Percentiles rank a stretch among this genome's conserved stretches.
These are phyloP conservation scores for Oidiodendron maius DNA, from an alignment of 495 filamentous ascomycete genomes.

Conservation along the genomic window DNA sequence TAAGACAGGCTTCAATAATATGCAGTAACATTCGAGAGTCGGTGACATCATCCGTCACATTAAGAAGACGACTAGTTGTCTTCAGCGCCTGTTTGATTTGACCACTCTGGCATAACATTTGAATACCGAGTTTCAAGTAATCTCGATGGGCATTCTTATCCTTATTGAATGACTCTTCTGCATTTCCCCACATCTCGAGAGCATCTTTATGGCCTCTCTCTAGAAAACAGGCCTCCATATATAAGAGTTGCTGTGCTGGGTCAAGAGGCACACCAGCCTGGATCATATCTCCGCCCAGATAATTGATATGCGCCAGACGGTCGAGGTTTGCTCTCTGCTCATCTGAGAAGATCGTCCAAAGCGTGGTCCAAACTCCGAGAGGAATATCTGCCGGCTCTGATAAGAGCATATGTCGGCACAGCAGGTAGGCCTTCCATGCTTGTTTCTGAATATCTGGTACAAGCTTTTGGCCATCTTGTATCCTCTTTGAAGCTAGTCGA, in stretches of 20 bases:
- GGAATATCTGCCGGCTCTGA: conserved; percentile 39
- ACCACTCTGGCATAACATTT: conserved; percentile 53
- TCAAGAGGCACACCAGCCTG: conserved; percentile 45
- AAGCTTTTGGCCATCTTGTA: not conserved
- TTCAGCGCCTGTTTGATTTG: conserved; percentile 59
- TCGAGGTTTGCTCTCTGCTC: conserved; percentile 37
- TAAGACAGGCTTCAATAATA: conserved; percentile 48
- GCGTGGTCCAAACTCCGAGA: conserved; percentile 43
- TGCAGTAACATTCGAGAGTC: conserved; percentile 59
- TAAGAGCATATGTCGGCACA: conserved; percentile 39
- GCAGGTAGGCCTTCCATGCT: conserved; percentile 35
- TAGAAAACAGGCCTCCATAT: conserved; percentile 58
- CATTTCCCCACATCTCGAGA: conserved; percentile 54
- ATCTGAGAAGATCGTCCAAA: conserved; percentile 43
- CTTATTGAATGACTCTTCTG: not conserved
- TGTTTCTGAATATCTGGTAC: not conserved
- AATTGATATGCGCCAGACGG: conserved; percentile 53
- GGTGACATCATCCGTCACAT: conserved; percentile 36
- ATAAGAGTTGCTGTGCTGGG: conserved; percentile 53
- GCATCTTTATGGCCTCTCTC: conserved; percentile 53
- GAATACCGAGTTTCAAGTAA: conserved; percentile 66
- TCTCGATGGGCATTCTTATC: conserved; percentile 29
- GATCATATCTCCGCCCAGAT: conserved; percentile 56
- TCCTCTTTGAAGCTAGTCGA: not conserved
- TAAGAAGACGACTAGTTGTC: conserved; percentile 53